phyloP scores from a whole-genome alignment of 1,284 basidiomycete genomes.

The Naganishia cerealis region DNA sequence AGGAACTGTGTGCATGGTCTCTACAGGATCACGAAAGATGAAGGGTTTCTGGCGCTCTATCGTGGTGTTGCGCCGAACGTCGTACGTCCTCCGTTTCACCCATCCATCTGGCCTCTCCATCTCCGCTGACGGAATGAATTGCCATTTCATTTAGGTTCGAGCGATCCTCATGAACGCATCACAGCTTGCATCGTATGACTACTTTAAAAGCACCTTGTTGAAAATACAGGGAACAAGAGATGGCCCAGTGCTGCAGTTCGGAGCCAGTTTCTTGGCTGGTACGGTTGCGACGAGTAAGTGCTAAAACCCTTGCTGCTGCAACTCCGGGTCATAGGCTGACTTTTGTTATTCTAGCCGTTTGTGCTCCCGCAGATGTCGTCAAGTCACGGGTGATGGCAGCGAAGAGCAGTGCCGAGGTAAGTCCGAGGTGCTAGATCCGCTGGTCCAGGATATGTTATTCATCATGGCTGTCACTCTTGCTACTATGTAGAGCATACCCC shows the following conservation, averaged over 20 bases:
- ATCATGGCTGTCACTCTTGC: slow-evolving; percentile 37
- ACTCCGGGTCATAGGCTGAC: not conserved
- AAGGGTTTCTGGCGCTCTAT: slow-evolving; percentile 55
- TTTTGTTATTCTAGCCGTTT: slow-evolving; percentile 44
- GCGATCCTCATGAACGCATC: slow-evolving; percentile 59
- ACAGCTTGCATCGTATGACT: slow-evolving; percentile 58
- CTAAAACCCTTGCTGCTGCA: no score
- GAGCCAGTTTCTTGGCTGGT: slow-evolving; percentile 57
- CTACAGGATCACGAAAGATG: slow-evolving; percentile 55
- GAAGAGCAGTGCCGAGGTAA: slow-evolving; percentile 38
- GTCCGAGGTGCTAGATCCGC: slow-evolving; percentile 37
- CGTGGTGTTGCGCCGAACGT: slow-evolving; percentile 58
- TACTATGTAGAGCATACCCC: slow-evolving; percentile 38
- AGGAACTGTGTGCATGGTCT: slow-evolving; percentile 56
- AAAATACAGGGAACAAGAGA: slow-evolving; percentile 51
- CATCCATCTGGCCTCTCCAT: not conserved
- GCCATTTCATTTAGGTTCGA: slow-evolving; percentile 45
- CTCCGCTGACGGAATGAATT: not conserved
- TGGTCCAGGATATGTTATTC: slow-evolving; percentile 40
- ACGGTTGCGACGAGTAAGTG: slow-evolving; percentile 58
- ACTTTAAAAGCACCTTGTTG: slow-evolving; percentile 58
- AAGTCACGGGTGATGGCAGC: slow-evolving; percentile 58
- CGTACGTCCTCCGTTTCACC: slow-evolving; percentile 41
- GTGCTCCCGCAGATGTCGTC: slow-evolving; percentile 57
- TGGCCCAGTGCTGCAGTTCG: slow-evolving; percentile 57